Evolutionary conservation across 108 stramenopile species (phyloP), one percentile per base, ranked within the genome.

Genomic region (Chaetoceros muelleri): DNA sequence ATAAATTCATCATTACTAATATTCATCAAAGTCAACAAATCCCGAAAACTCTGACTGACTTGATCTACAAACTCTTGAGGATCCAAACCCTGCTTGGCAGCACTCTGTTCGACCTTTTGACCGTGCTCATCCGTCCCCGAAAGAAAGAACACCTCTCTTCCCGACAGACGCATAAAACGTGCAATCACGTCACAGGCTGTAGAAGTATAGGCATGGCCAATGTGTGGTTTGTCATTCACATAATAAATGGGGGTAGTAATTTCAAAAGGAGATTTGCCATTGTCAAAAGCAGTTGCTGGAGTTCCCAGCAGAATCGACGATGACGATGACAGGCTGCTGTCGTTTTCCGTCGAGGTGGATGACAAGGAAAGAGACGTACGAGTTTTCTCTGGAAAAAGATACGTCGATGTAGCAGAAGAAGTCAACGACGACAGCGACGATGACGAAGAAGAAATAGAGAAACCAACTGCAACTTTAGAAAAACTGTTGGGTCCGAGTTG

Each of bases 201-300:
- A 40, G 87, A 85, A 23, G 96, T 97, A 87, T 98, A 99, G 19
- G 96, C 96, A 71, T 99, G 98, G 27, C 98, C 98, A 48, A 99
- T 94, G 77, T 98, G 98, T 21, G 96, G 98, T 67, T 91, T 86
- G 62, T 93, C 97, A 66, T 98, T 99, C 28, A 97, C 95, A 69
- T 99, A 99, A 66, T 95, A 97, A 58, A 99, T 99, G 16, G 98
- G 96, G 1, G 98, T 97, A 34, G 98, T 95, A 49, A 99, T 82
- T 76, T 91, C 86, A 76, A 86, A 96, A 30, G 90, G 90, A 16
- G 79, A 65, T 40, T 49, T 59, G 18, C 86, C 82, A 64, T 84
- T 81, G 62, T 88, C 82, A 61, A 73, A 82, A 19, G 76, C 53
- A 46, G 73, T 78, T 50, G 73, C 27, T 51, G 71, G 67, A 10